Evolutionary conservation across 805 yeast species (phyloP), one percentile per base, ranked within the genome.

Genomic region (Nematodospora valgi): DNA sequence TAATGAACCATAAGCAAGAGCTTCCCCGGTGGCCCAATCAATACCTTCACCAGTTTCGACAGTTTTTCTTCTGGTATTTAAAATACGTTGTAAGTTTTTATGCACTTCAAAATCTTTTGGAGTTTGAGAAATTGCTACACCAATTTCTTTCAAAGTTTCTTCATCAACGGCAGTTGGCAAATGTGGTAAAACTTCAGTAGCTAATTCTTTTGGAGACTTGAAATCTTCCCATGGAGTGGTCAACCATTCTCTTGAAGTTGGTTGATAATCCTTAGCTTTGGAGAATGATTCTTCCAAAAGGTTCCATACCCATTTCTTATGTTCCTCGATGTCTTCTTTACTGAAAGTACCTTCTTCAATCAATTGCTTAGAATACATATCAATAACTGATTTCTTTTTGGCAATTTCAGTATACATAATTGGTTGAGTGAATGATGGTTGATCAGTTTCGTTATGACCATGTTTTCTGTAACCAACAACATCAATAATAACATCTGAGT

Each of bases 1-100:
- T 49, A 93, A 74, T 34, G 97, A 79, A 57, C 98, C 99, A 54
- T 82, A 91, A 13, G 98, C 98, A 52, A 93, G 79, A 31, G 98
- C 98, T 72, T 93, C 99, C 78, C 96, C 99, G 40, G 99, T 93
- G 31, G 98, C 83, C 98, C 98, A 93, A 66, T 93, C 99, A 47
- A 93, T 87, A 56, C 91, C 94, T 65, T 84, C 87, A 57, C 98
- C 98, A 13, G 78, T 62, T 49, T 86, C 93, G 40, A 82, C 75
- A 30, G 95, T 63, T 73, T 93, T 93, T 64, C 83, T 76, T 72
- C 98, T 86, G 54, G 78, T 75, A 57, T 75, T 78, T 64, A 93
- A 74, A 54, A 93, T 93, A 75, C 99, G 86, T 77, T 89, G 87
- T 69, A 93, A 75, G 74, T 93, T 93, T 64, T 86, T 82, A 76